These are phyloP conservation scores for Saxophila tyrrhenica DNA, from an alignment of 495 filamentous ascomycete species.

Conservation along the genomic window DNA sequence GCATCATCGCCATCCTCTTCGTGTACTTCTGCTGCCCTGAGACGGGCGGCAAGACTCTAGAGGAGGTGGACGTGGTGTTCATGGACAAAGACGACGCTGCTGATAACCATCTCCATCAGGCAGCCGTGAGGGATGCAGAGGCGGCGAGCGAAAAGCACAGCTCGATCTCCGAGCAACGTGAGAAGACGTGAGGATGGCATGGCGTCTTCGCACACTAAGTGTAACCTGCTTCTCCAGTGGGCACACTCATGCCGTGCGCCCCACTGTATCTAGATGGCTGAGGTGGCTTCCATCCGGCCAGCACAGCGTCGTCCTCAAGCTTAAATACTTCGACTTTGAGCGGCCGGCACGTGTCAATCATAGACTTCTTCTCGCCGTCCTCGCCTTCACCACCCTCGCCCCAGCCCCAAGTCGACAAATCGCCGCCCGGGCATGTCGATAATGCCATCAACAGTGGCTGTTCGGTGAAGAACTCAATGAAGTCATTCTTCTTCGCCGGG, in stretches of 20 bases:
- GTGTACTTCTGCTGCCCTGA: conserved; percentile 4
- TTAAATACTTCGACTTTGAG: conserved; percentile 59
- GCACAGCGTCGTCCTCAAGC: conserved; percentile 40
- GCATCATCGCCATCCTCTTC: conserved; percentile 4
- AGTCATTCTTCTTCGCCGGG: conserved; percentile 53
- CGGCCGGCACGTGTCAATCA: conserved; percentile 64
- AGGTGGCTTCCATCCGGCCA: conserved; percentile 51
- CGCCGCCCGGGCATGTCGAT: conserved; percentile 50
- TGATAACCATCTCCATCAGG: not conserved
- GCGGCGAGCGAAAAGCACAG: not conserved
- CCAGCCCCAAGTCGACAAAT: conserved; percentile 68
- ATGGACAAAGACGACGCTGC: not conserved
- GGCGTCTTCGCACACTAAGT: no score
- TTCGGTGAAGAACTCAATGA: conserved; percentile 69
- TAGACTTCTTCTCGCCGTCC: conserved; percentile 44
- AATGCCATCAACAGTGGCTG: conserved; percentile 63
- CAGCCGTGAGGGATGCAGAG: not conserved
- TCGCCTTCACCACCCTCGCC: conserved; percentile 55
- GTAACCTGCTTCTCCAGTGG: conserved; percentile 21
- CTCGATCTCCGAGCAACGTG: not conserved
- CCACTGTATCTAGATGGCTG: conserved; percentile 49
- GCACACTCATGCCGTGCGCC: conserved; percentile 50
- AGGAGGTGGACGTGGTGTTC: not conserved
- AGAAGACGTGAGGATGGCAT: not conserved
- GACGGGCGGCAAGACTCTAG: not conserved